These are phyloP conservation scores for Fraxinus xanthoxyloides DNA, from an alignment of 305 asterid species.

Conservation along the genomic window DNA sequence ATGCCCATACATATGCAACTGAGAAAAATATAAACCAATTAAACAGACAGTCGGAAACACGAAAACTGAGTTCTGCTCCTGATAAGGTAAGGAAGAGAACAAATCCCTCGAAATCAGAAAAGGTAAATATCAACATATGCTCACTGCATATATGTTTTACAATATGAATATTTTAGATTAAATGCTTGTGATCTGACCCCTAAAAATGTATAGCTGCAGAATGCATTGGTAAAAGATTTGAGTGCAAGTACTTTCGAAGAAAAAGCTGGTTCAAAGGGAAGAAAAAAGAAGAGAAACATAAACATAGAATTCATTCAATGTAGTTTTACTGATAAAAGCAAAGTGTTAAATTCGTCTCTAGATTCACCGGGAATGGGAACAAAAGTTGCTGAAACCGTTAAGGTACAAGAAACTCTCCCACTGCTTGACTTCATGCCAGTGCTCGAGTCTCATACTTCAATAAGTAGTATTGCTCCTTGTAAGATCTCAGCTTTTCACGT, in stretches of 20 bases:
- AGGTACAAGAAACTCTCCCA: conserved; percentile 30
- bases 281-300: conserved; percentile 12
- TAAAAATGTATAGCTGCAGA: conserved; percentile 24
- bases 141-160: background rate
- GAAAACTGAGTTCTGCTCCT: conserved; percentile 16
- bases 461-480: background rate
- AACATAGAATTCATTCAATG: conserved; percentile 11
- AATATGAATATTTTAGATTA: background rate
- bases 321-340: conserved; percentile 20
- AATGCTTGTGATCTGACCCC: conserved; percentile 14
- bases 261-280: conserved; percentile 24
- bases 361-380: conserved; percentile 16
- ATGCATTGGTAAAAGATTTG: conserved; percentile 27
- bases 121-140: conserved; percentile 9
- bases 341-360: conserved; percentile 18
- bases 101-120: background rate
- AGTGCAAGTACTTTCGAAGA: conserved; percentile 16
- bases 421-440: background rate
- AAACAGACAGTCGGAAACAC: conserved; percentile 9
- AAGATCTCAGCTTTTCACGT: background rate
- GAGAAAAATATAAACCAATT: conserved; percentile 13
- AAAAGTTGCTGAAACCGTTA: conserved; percentile 15
- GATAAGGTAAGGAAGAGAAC: conserved; percentile 9
- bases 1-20: conserved; percentile 15
- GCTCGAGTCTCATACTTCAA: background rate